Base-by-base conservation (phyloP, 352 stramenopile genomes). In the Thraustochytrium sp. region DNA sequence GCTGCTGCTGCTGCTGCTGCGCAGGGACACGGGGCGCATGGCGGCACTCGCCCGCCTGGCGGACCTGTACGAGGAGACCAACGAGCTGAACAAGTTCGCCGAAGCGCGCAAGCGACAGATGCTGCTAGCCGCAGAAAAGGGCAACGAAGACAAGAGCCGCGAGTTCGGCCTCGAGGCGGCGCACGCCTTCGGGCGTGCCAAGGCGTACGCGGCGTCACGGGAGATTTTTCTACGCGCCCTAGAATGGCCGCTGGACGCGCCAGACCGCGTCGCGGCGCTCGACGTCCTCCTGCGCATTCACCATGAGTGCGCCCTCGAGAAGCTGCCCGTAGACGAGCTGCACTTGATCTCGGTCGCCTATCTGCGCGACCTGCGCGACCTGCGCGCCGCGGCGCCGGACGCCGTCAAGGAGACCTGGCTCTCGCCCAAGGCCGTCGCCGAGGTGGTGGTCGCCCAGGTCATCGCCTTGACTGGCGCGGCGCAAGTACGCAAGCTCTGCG, bases 251-350 rank as follows among this genome's bases (percentile, higher is more conserved):
- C 13, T 63, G 16, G 29, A 36, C 51, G 23, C 23, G 13, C 36
- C 23, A 21, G 44, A 13, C n/a, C 13, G 34, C 29, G 13, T 51
- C 23, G 53, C 68, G 23, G 68, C 31, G 34, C 29, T 51, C 8
- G 68, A 63, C n/a, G 44, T 80, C 23, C 68, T 46, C n/a, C n/a
- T 65, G 31, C 46, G 31, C 13, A 34, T 80, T 16, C 68, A 80
- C 23, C 62, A 75, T 37, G 37, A 75, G 23, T 75, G 62, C 62
- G 48, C 18, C 31, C 49, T 77, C 40, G 65, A 55, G 16, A 31
- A 77, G 9, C 42, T 77, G 1, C 16, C 65, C 11, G 13, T 77
- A 26, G 53, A 61, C 34, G 48, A 46, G 34, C n/a, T 44, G 16
- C 3, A 8, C 3, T 9, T 26, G n/a, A 21, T 80, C 37, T 54